These are phyloP conservation scores for Globisporangium abappressorium DNA, from an alignment of 352 stramenopile genomes.

Conservation along the genomic window DNA sequence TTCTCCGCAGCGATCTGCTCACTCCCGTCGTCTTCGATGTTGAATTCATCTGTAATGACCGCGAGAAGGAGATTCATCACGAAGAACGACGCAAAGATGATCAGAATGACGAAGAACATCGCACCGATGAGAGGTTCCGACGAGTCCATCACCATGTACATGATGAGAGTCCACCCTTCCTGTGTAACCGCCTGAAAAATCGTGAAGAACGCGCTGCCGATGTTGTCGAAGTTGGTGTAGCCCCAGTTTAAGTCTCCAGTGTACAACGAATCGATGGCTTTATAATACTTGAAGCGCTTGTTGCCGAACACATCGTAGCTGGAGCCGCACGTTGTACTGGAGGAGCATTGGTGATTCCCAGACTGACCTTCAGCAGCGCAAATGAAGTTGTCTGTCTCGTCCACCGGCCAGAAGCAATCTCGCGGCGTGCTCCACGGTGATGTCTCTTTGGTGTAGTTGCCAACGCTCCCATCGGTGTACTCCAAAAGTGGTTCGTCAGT, in stretches of 20 bases:
- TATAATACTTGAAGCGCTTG: constrained; percentile 43
- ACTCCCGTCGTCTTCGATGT: constrained; percentile 49
- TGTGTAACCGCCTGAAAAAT: constrained; percentile 94
- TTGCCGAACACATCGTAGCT: constrained; percentile 75
- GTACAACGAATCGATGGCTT: constrained; percentile 60
- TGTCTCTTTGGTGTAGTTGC: constrained; percentile 54
- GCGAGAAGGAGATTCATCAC: constrained; percentile 92
- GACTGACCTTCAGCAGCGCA: constrained; percentile 47
- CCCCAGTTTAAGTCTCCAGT: constrained; percentile 75
- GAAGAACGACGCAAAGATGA: constrained; percentile 92
- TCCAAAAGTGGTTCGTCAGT: constrained; percentile 36
- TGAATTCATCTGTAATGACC: constrained; percentile 91
- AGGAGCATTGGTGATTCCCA: constrained; percentile 52
- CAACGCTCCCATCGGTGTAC: constrained; percentile 38
- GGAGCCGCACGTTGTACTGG: constrained; percentile 46
- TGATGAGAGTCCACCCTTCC: constrained; percentile 92
- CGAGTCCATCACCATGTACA: constrained; percentile 86
- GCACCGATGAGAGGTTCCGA: constrained; percentile 53
- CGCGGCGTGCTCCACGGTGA: constrained; percentile 61
- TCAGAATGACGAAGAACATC: constrained; percentile 88
- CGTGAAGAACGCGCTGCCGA: constrained; percentile 86
- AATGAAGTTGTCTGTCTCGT: constrained; percentile 69
- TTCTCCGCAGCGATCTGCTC: constrained; percentile 30
- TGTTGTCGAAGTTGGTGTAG: constrained; percentile 93
- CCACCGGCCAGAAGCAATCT: constrained; percentile 92